Base-by-base conservation (phyloP, 2,329 filamentous ascomycete genomes). In the Claviceps humidiphila region DNA sequence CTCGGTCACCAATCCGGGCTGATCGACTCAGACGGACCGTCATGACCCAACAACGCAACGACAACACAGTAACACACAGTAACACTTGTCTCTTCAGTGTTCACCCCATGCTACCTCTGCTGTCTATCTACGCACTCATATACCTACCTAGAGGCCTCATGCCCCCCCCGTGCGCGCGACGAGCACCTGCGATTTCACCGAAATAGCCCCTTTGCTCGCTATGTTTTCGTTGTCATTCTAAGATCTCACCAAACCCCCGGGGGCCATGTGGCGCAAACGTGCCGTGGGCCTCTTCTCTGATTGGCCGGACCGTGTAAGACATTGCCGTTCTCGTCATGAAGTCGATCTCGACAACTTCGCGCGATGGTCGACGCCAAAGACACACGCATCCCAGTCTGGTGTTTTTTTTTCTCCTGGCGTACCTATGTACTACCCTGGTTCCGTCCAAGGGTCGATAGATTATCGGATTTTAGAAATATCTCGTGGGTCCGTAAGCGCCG, bases 221-320 rank as follows among this genome's bases (percentile, higher is more conserved):
- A 5, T 14, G 17, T 6, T 14, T 42, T 42, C 9, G 8, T 45
- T 11, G 39, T 24, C 26, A 44, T 17, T 13, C 16, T 24, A n/a
- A 34, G 9, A 34, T 34, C 30, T 37, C 51, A 41, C 13, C 34
- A 52, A 38, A n/a, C 40, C 3, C 17, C 9, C 20, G 30, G 47
- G 22, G 47, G 34, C 47, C 22, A 41, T 17, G 20, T 30, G 24
- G 20, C 37, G 49, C 14, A 53, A 53, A 53, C 51, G 51, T 53
- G 51, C 16, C 16, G 7, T 8, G n/a, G 16, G 13, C n/a, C 42
- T 22, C 34, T 38, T 34, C 41, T 47, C 42, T 50, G 42, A 46
- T 53, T 53, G 51, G 47, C 7, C 42, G 24, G 22, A 20, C 8
- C 5, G 38, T 17, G 40, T 34, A 49, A 42, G n/a, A 49, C 47